Evolutionary conservation across 1,284 basidiomycete species (phyloP).

Genomic region (Sporisorium scitamineum): DNA sequence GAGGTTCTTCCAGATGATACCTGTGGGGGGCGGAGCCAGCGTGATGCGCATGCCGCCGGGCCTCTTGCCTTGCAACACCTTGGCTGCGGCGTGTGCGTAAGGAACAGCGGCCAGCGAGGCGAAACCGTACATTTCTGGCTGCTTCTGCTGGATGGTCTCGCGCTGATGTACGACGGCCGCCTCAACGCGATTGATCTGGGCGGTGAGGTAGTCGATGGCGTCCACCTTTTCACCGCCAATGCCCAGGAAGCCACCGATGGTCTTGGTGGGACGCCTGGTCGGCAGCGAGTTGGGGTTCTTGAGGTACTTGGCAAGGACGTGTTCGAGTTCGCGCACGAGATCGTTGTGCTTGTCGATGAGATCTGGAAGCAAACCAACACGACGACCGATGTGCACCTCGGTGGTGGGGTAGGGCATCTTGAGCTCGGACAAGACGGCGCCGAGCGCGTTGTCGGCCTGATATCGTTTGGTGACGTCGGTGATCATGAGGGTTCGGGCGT

Average conservation of each 20-base stretch:
- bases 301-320: slow-evolving; percentile 84
- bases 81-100: slow-evolving; percentile 65
- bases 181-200: slow-evolving; percentile 61
- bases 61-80: slow-evolving; percentile 50
- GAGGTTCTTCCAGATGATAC: slow-evolving; percentile 67
- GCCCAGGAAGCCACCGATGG: slow-evolving; percentile 79
- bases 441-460: slow-evolving; percentile 76
- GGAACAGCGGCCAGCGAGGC: slow-evolving; percentile 63
- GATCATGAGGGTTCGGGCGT: slow-evolving; percentile 75
- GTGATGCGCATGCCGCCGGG: slow-evolving; percentile 54
- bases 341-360: slow-evolving; percentile 87
- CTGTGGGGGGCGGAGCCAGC: slow-evolving; percentile 60
- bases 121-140: slow-evolving; percentile 66
- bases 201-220: slow-evolving; percentile 61
- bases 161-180: slow-evolving; percentile 71
- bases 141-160: slow-evolving; percentile 57
- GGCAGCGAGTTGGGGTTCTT: slow-evolving; percentile 79
- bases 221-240: slow-evolving; percentile 77
- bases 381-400: slow-evolving; percentile 82
- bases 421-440: slow-evolving; percentile 74
- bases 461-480: slow-evolving; percentile 80
- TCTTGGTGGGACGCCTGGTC: slow-evolving; percentile 80
- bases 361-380: slow-evolving; percentile 80
- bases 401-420: slow-evolving; percentile 83
- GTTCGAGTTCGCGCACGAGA: slow-evolving; percentile 85